Evolutionary conservation across 768 basidiomycete species (phyloP).

Genomic region (Termitomyces sp.): DNA sequence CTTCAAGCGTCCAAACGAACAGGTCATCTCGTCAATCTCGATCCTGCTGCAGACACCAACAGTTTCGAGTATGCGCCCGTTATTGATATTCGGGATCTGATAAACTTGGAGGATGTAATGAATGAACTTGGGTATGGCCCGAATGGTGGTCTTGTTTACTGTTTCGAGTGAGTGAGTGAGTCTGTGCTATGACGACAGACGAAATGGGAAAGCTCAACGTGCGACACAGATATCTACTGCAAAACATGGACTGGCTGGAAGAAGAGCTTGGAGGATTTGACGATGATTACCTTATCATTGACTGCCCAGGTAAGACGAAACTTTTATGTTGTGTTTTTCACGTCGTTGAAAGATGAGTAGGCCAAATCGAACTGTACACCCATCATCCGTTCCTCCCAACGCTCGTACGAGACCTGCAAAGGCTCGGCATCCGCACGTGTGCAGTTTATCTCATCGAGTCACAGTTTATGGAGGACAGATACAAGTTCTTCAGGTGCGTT

Average conservation of each 20-base stretch:
- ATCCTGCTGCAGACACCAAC: conserved; percentile 83
- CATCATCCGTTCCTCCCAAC: conserved; percentile 96
- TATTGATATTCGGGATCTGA: conserved; percentile 91
- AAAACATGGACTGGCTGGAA: conserved; percentile 98
- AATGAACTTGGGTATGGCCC: conserved; percentile 91
- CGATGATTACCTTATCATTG: conserved; percentile 91
- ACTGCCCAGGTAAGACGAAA: conserved; percentile 69
- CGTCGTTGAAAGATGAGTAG: conserved; percentile 28
- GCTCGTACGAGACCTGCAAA: conserved; percentile 68
- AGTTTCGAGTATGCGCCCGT: conserved; percentile 90
- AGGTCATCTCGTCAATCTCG: conserved; percentile 93
- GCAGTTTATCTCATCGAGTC: conserved; percentile 93
- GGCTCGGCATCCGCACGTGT: conserved; percentile 80
- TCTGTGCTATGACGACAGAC: conserved; percentile 1
- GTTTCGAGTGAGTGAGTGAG: conserved; percentile 93
- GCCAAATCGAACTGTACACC: conserved; percentile 98
- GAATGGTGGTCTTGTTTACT: conserved; percentile 95
- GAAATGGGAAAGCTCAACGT: neutral
- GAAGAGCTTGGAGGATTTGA: conserved; percentile 94
- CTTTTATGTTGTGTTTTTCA: neutral
- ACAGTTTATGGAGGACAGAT: conserved; percentile 99
- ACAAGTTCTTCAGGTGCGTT: conserved; percentile 89
- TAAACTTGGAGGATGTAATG: conserved; percentile 95
- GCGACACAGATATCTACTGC: conserved; percentile 76
- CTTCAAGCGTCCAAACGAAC: conserved; percentile 75